Base-by-base conservation (phyloP, 2,329 filamentous ascomycete species). In the Calonectria crousiana region DNA sequence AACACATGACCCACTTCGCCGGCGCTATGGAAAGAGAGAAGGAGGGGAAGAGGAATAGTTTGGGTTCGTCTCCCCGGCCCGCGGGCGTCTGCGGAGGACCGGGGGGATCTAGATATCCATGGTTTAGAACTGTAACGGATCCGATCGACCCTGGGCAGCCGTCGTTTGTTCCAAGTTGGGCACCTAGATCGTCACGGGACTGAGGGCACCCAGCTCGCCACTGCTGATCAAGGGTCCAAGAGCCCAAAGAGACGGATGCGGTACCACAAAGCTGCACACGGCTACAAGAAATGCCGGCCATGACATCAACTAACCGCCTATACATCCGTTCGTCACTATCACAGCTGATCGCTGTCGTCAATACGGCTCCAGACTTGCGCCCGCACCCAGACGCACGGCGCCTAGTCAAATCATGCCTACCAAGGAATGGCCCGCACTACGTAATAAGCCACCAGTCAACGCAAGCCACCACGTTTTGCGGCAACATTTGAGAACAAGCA, bases 391-490 rank as follows among this genome's bases (percentile, higher is more conserved):
- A 18, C 38, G 44, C 34, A 62, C 36, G 38, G 20, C 38, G 41
- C 38, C 18, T 41, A 70, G 47, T 36, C 47, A 70, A 70, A 34
- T 70, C 58, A 70, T 32, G 23, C 44, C 30, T 34, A 38, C 44
- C 26, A 36, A 38, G 49, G 23, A 47, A 36, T 60, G 56, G 58
- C 68, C 68, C 56, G 23, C 34, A 26, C 56, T 52, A 64, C 58
- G 47, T 49, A 65, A 64, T 38, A 52, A 49, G 56, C 56, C 56
- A 41, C 56, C 36, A 36, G 56, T n/a, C 56, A 5, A 26, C 66
- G 20, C 66, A 60, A 69, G 51, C 51, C 66, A 69, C 66, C 66
- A 69, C 51, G 66, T 68, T 62, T 62, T 68, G 66, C 32, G 34
- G 49, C 60, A 49, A 41, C 38, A 44, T 34, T 32, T 34, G 38